Evolutionary conservation across 2,329 filamentous ascomycete species (phyloP).

Genomic region (Neodidymelliopsis sp.): DNA sequence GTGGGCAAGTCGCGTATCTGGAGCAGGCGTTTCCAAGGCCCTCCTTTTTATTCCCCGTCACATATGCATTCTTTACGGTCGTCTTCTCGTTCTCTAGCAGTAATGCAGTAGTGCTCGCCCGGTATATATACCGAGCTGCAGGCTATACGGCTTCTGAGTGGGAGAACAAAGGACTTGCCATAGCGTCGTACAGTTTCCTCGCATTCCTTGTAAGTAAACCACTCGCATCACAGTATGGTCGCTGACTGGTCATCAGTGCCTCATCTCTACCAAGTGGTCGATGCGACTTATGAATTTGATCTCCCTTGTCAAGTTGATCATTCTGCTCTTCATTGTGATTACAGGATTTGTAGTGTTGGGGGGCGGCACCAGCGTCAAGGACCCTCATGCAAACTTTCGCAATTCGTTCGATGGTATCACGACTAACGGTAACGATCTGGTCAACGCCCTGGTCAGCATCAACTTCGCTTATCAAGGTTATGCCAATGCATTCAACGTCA

Average conservation of each 20-base stretch:
- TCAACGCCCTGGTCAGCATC: slow-evolving; percentile 42
- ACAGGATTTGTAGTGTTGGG: slow-evolving; percentile 42
- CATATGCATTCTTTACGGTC: slow-evolving; percentile 41
- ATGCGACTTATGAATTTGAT: slow-evolving; percentile 42
- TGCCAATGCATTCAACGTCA: slow-evolving; percentile 45
- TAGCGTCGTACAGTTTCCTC: slow-evolving; percentile 35
- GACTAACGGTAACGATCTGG: slow-evolving; percentile 39
- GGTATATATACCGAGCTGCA: slow-evolving; percentile 41
- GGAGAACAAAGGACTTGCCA: slow-evolving; percentile 41
- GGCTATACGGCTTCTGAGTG: slow-evolving; percentile 34
- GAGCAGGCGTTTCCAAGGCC: slow-evolving; percentile 42
- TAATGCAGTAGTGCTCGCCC: slow-evolving; percentile 40
- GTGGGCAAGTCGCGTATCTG: slow-evolving; percentile 40
- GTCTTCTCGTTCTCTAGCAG: slow-evolving; percentile 41
- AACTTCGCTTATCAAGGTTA: slow-evolving; percentile 44
- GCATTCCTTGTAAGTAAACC: slow-evolving; percentile 22
- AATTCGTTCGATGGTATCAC: slow-evolving; percentile 38
- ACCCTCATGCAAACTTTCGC: slow-evolving; percentile 37
- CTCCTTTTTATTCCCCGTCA: slow-evolving; percentile 36
- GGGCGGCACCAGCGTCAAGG: slow-evolving; percentile 35
- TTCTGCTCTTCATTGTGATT: slow-evolving; percentile 62
- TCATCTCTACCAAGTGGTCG: slow-evolving; percentile 38
- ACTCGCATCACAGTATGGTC: no score
- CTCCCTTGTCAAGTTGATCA: slow-evolving; percentile 64
- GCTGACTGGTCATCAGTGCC: slow-evolving; percentile 13